Evolutionary conservation across 139 green algal species (phyloP), one percentile per base, ranked within the genome.

Genomic region (Pedinophyceae sp.): DNA sequence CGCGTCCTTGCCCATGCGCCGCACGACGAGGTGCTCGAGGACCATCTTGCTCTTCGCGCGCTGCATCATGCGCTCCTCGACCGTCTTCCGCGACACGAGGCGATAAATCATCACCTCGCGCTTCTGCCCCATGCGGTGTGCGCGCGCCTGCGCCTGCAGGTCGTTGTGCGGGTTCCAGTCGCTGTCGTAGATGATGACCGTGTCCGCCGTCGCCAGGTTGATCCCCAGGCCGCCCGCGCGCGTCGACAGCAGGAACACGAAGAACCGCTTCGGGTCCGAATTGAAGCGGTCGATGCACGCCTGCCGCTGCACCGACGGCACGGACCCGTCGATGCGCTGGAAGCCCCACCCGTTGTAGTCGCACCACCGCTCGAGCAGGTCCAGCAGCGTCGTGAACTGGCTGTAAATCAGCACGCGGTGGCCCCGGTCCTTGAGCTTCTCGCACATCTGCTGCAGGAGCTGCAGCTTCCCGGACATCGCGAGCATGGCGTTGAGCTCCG

Each of bases 61-160:
- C 72, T 91, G 78, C 72, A 93, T 75, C 77, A 93, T 93, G 49
- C 82, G 75, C 79, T 93, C 84, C 72, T 93, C 84, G n/a, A 93
- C 69, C 0, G 78, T 88, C 5, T 57, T 57, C 2, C 82, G 70
- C 2, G 78, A 85, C 25, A 93, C 77, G 17, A 93, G 63, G 62
- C 78, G 61, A 67, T 85, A 88, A 16, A 85, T 80, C 80, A 93
- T 89, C 45, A 93, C 83, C 27, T 76, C 64, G 20, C 68, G 65
- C 38, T 62, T 30, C 72, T 91, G 82, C 2, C 82, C 82, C 30
- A 87, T 69, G 16, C 82, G 72, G 61, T 91, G 82, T 1, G 82
- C 82, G 2, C 82, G 65, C 3, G 79, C 73, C 58, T 79, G 70
- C 2, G 78, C 69, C 66, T 82, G 69, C 57, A 85, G 52, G 73